phyloP scores from a whole-genome alignment of 257 asterid genomes.

The Sherardia arvensis region DNA sequence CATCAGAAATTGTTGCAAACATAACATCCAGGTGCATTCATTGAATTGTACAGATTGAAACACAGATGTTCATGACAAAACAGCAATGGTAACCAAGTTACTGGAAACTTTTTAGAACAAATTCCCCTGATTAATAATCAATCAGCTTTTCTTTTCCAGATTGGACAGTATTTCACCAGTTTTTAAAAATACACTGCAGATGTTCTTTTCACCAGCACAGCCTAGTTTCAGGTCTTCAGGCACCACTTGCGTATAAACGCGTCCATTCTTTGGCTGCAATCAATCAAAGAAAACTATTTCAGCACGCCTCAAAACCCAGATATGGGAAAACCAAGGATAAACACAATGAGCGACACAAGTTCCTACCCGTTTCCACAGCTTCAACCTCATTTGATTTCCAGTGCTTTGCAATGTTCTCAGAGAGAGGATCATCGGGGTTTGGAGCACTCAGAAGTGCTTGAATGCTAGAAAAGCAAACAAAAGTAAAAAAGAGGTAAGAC shows the following conservation, averaged over 20 bases:
- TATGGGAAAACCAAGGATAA: neutral
- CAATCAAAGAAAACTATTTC: constrained; percentile 3
- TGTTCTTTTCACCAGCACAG: constrained; percentile 16
- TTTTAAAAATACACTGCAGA: constrained; percentile 30
- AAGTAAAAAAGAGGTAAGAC: neutral
- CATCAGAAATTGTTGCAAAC: neutral
- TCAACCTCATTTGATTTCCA: constrained; percentile 96
- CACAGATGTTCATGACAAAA: constrained; percentile 13
- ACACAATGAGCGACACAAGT: neutral
- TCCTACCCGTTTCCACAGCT: constrained; percentile 93
- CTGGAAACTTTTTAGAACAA: constrained; percentile 17
- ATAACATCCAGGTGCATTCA: constrained; percentile 9
- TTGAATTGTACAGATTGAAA: constrained; percentile 32
- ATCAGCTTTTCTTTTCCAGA: constrained; percentile 27
- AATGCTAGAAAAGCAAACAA: constrained; percentile 40
- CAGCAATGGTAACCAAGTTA: constrained; percentile 15
- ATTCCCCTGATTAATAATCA: constrained; percentile 25
- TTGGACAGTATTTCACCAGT: constrained; percentile 19
- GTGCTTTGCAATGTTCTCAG: constrained; percentile 98
- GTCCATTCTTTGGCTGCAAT: constrained; percentile 93
- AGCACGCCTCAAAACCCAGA: neutral
- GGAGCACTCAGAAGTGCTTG: constrained; percentile 99
- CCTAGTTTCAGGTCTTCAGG: constrained; percentile 28
- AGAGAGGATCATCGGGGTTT: constrained; percentile 95
- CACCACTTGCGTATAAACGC: constrained; percentile 85